Conservation (phyloP, 163 green algal species). For the Chlorella variabilis region DNA sequence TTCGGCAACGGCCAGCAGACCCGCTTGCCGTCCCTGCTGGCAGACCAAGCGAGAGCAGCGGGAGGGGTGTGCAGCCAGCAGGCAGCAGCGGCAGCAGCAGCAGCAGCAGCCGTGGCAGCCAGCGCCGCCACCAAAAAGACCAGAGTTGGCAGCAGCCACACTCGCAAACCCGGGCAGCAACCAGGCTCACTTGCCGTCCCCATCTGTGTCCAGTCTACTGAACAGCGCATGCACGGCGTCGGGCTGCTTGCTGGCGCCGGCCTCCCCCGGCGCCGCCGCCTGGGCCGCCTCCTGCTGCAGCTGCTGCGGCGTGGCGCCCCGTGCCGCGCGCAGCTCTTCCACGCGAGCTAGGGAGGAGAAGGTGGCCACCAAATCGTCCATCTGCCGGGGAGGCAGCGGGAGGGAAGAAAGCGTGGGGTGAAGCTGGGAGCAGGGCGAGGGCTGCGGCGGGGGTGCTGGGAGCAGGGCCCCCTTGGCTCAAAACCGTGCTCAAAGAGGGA, state of each 20-base stretch:
- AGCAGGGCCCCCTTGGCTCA: too few relatives aligned
- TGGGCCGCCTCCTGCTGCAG: not conserved
- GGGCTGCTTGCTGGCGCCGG: not conserved
- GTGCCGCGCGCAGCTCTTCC: conserved; percentile 10
- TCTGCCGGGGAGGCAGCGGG: not conserved
- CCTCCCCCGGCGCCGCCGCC: not conserved
- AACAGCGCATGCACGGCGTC: conserved; percentile 7
- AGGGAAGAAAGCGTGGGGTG: not conserved
- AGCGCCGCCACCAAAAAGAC: not conserved
- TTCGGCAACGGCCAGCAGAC: too few relatives aligned
- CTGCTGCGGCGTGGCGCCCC: not conserved
- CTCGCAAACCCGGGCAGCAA: too few relatives aligned
- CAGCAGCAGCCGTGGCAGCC: not conserved
- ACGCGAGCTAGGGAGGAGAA: conserved; percentile 17
- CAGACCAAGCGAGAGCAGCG: too few relatives aligned
- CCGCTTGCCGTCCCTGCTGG: too few relatives aligned
- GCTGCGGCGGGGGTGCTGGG: too few relatives aligned
- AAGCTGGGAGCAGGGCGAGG: not conserved
- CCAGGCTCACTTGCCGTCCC: conserved; percentile 23
- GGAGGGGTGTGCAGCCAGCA: too few relatives aligned
- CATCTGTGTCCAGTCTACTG: not conserved
- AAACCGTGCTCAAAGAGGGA: too few relatives aligned
- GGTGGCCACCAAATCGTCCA: conserved; percentile 26
- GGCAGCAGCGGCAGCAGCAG: not conserved
- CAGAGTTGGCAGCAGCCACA: too few relatives aligned